These are phyloP conservation scores for barley (Hordeum vulgare) DNA, from an alignment of 176 grass and related monocot species.

Conservation along the genomic window MorexV3_pseudomolecules_assembly NC_058524.1:336014112-336014611, in stretches of 20 bases:
- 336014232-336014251: conserved; percentile 15
- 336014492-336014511: too few species aligned
- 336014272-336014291: neutral
- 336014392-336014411: neutral
- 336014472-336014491: too few species aligned
- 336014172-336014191: conserved; percentile 33
- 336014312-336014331: neutral
- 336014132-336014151: conserved; percentile 30
- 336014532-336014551: too few species aligned
- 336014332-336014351: neutral
- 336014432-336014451: neutral
- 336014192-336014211: conserved; percentile 51
- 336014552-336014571: too few species aligned
- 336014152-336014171: conserved; percentile 50
- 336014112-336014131: conserved; percentile 10
- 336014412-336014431: neutral
- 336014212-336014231: neutral
- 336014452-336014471: too few species aligned
- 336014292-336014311: neutral
- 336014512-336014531: too few species aligned
- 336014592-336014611: too few species aligned
- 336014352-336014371: neutral
- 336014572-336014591: too few species aligned
- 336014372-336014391: conserved; percentile 31
- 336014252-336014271: neutral